Base-by-base conservation (phyloP, 768 basidiomycete species). In the Lactarius pseudohatsudake region DNA sequence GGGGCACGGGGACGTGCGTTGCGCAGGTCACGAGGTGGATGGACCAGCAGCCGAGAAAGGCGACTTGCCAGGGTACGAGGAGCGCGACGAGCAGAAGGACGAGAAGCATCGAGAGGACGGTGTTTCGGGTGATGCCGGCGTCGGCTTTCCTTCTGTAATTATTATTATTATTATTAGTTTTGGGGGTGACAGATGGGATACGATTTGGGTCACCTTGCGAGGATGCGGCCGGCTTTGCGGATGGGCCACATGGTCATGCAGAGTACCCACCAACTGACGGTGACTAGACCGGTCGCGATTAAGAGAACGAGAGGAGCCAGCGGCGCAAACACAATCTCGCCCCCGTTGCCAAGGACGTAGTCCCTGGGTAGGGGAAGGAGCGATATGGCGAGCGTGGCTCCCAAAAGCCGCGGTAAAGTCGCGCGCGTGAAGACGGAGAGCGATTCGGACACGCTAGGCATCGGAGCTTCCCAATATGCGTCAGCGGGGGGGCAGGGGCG, bases 61-160 rank as follows among this genome's bases (percentile, higher is more conserved):
- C 94, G 11, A 96, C 90, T 76, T 97, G 95, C 86, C 92, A 94
- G 0, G 95, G 95, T n/a, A 96, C 80, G 61, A 94, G 77, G 45
- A 91, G 69, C 65, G 89, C 83, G 45, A 95, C 87, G n/a, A 88
- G 77, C 18, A 83, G 69, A 59, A 88, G 81, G 40, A 95, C 82
- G 22, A 89, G 58, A 8, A 74, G 69, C 75, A 93, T 83, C 7
- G 90, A 89, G 7, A 86, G 50, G 30, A 3, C 84, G 36, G 65
- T 70, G 28, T 69, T 68, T 64, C 64, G 65, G 13, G 53, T 60
- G 43, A 67, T 63, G 32, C 80, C 75, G 6, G 70, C 59, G 30
- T 76, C 76, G 67, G 81, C 79, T 62, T 59, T 66, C 26, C 18
- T 41, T 47, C 64, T 59, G 22, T 34, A 9, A 38, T 38, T 38